phyloP scores from a whole-genome alignment of 1,284 basidiomycete genomes.

The Flammula alnicola region DNA sequence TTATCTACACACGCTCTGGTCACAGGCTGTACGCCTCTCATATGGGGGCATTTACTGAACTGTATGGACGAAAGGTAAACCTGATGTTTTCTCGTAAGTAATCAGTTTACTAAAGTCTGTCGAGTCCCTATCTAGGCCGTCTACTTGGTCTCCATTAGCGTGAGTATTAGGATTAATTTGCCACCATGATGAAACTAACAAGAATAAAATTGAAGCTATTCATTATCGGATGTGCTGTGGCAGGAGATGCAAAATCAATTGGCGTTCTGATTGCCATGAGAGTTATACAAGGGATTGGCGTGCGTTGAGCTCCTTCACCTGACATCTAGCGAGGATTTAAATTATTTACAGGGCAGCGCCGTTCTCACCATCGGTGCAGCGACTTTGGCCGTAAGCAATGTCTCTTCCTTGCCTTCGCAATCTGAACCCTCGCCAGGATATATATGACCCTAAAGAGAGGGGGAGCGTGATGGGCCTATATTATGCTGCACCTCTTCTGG shows the following conservation, averaged over 20 bases:
- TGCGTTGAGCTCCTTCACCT: slow-evolving; percentile 32
- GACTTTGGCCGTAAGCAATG: slow-evolving; percentile 54
- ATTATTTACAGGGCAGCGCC: slow-evolving; percentile 49
- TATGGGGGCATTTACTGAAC: slow-evolving; percentile 78
- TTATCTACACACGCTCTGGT: slow-evolving; percentile 79
- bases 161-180: background rate
- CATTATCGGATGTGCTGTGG: slow-evolving; percentile 49
- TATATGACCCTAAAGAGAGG: slow-evolving; percentile 78
- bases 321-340: slow-evolving; percentile 9
- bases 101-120: background rate
- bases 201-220: slow-evolving; percentile 61
- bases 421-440: slow-evolving; percentile 45
- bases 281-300: slow-evolving; percentile 66
- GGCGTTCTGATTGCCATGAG: slow-evolving; percentile 73
- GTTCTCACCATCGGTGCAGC: slow-evolving; percentile 82
- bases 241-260: slow-evolving; percentile 3
- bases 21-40: slow-evolving; percentile 67
- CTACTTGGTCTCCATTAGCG: slow-evolving; percentile 9
- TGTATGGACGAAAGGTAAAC: slow-evolving; percentile 76
- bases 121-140: background rate
- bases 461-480: slow-evolving; percentile 81
- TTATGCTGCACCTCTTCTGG: slow-evolving; percentile 64
- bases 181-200: too few species aligned
- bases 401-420: background rate
- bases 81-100: background rate